Evolutionary conservation across 2,329 filamentous ascomycete species (phyloP).

Genomic region (Herpomyces periplanetae): DNA sequence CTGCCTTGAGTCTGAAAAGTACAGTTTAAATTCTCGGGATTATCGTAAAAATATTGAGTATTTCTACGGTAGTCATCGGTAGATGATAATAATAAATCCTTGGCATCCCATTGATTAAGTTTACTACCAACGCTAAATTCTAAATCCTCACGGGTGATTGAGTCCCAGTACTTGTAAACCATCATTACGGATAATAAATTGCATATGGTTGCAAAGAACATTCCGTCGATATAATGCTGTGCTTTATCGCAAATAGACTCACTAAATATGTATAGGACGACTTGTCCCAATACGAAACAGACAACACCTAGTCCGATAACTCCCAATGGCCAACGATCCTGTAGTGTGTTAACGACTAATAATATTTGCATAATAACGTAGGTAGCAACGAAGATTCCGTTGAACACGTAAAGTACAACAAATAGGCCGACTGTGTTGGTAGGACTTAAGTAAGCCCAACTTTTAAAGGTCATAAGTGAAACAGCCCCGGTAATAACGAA

Average conservation of each 20-base stretch:
- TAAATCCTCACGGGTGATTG: conserved; percentile 85
- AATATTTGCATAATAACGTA: conserved; percentile 63
- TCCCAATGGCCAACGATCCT: conserved; percentile 77
- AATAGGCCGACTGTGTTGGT: conserved; percentile 63
- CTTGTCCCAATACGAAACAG: conserved; percentile 68
- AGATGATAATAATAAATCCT: conserved; percentile 41
- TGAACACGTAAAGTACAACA: conserved; percentile 61
- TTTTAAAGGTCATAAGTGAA: conserved; percentile 63
- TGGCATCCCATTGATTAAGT: conserved; percentile 93
- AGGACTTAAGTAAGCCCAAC: conserved; percentile 48
- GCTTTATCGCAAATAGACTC: conserved; percentile 41
- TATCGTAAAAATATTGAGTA: too few species aligned
- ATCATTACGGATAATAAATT: conserved; percentile 93
- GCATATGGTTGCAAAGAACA: conserved; percentile 76
- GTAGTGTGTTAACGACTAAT: conserved; percentile 50
- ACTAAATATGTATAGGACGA: conserved; percentile 66
- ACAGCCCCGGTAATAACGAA: conserved; percentile 61
- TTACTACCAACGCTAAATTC: conserved; percentile 88
- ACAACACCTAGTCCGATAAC: conserved; percentile 64
- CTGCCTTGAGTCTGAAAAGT: too few species aligned
- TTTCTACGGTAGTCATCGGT: too few species aligned
- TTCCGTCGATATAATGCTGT: conserved; percentile 65
- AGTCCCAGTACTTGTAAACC: conserved; percentile 99
- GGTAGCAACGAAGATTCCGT: conserved; percentile 44
- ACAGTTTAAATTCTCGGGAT: too few species aligned